phyloP scores from a whole-genome alignment of 163 green algal genomes.

The Chlorella variabilis region DNA sequence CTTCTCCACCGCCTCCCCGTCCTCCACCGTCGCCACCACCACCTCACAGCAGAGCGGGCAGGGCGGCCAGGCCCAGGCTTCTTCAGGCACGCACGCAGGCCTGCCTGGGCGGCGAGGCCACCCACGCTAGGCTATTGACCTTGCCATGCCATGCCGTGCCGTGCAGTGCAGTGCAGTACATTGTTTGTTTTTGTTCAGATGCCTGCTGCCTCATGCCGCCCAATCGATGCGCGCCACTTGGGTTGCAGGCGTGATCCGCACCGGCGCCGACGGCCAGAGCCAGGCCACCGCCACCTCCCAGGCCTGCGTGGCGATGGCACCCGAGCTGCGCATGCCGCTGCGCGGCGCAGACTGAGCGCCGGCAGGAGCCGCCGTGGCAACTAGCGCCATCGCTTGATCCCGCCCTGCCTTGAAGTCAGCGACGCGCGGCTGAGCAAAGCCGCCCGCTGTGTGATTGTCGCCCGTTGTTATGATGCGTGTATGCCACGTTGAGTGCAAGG shows the following conservation, averaged over 20 bases:
- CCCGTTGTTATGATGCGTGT: too few species aligned
- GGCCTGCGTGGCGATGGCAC: constrained; percentile 8
- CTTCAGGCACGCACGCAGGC: not conserved
- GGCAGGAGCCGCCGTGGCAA: too few species aligned
- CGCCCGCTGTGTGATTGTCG: too few species aligned
- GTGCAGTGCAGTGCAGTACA: too few species aligned
- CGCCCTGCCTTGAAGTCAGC: too few species aligned
- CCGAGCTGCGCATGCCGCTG: constrained; percentile 16
- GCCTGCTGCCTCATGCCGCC: too few species aligned
- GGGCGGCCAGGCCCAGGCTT: not conserved
- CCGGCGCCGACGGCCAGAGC: not conserved
- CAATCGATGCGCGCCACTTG: too few species aligned
- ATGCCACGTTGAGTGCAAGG: too few species aligned
- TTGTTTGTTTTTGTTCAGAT: too few species aligned
- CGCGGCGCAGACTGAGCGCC: not conserved
- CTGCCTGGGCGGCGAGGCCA: not conserved
- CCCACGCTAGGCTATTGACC: too few species aligned
- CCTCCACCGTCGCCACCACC: not conserved
- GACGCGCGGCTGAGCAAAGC: too few species aligned
- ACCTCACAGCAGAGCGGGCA: not conserved
- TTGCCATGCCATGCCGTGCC: not conserved
- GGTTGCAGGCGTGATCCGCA: constrained; percentile 19
- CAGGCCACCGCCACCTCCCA: constrained; percentile 3
- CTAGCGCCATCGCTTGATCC: too few species aligned
- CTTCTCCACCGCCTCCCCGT: not conserved